Evolutionary conservation across 2,329 filamentous ascomycete genomes (phyloP).

Genomic region (Epichloe gansuensis): DNA sequence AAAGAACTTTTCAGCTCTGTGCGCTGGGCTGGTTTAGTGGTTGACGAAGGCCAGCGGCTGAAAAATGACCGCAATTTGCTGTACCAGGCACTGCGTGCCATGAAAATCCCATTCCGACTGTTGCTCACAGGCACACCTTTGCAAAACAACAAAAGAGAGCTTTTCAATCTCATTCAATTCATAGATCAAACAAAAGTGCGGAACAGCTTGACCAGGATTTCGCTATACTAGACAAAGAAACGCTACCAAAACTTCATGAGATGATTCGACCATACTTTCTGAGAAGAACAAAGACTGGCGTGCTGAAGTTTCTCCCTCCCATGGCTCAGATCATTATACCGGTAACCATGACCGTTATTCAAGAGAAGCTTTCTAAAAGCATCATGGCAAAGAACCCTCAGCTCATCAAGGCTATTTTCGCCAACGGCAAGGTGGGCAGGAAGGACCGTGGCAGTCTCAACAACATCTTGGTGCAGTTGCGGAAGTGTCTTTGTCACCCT

Average conservation of each 20-base stretch:
- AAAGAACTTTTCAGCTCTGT: conserved; percentile 54
- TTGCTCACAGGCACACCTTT: conserved; percentile 85
- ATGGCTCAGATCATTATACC: conserved; percentile 94
- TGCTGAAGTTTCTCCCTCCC: conserved; percentile 81
- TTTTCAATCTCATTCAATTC: conserved; percentile 96
- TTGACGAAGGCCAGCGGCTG: conserved; percentile 89
- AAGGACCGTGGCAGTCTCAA: conserved; percentile 70
- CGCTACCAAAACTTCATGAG: conserved; percentile 67
- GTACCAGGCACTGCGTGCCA: conserved; percentile 59
- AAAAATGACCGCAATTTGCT: conserved; percentile 85
- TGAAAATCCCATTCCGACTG: conserved; percentile 73
- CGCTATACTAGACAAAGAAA: conserved; percentile 67
- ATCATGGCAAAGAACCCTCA: conserved; percentile 86
- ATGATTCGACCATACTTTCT: conserved; percentile 65
- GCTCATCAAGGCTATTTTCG: conserved; percentile 78
- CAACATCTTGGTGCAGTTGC: conserved; percentile 91
- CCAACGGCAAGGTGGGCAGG: conserved; percentile 50
- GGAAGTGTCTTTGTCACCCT: conserved; percentile 90
- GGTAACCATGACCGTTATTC: conserved; percentile 86
- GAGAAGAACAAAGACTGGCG: conserved; percentile 75
- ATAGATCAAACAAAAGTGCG: conserved; percentile 64
- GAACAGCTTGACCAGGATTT: conserved; percentile 64
- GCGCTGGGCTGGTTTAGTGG: conserved; percentile 76
- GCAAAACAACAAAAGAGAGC: conserved; percentile 87
- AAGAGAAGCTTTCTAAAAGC: conserved; percentile 88